Evolutionary conservation across 2,329 filamentous ascomycete genomes (phyloP).

Genomic region (Exophiala mesophila): DNA sequence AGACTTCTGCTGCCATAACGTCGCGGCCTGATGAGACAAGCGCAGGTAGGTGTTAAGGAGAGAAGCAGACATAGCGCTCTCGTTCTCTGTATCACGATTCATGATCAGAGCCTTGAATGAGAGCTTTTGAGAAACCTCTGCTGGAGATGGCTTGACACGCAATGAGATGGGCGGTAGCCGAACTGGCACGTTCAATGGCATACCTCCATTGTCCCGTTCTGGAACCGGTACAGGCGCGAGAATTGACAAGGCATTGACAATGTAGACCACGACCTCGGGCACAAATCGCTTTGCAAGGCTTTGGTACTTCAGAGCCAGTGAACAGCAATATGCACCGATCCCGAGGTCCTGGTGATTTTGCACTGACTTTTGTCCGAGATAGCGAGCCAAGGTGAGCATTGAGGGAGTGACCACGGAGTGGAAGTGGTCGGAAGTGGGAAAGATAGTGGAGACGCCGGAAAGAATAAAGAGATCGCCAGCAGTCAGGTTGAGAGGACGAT

Average conservation of each 20-base stretch:
- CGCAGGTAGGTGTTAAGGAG: constrained; percentile 45
- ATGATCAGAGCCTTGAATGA: constrained; percentile 40
- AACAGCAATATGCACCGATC: constrained; percentile 72
- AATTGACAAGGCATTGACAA: constrained; percentile 65
- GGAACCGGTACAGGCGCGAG: constrained; percentile 42
- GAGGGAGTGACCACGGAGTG: constrained; percentile 91
- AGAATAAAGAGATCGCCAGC: constrained; percentile 77
- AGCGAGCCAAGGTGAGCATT: constrained; percentile 76
- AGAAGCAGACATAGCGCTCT: constrained; percentile 1
- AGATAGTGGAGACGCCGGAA: constrained; percentile 76
- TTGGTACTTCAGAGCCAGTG: constrained; percentile 78
- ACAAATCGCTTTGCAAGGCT: constrained; percentile 77
- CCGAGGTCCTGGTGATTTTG: constrained; percentile 61
- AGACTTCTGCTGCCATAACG: constrained; percentile 67
- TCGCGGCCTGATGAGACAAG: constrained; percentile 63
- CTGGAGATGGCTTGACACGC: constrained; percentile 41
- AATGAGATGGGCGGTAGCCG: constrained; percentile 43
- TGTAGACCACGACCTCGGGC: constrained; percentile 81
- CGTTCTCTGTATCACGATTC: neutral
- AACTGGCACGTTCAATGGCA: constrained; percentile 16
- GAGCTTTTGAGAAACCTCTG: constrained; percentile 47
- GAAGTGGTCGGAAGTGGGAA: constrained; percentile 95
- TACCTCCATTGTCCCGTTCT: constrained; percentile 8
- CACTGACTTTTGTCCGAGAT: constrained; percentile 72
- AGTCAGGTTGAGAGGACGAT: constrained; percentile 48